These are phyloP conservation scores for Penicillium sp. DNA, from an alignment of 2,329 filamentous ascomycete species.

Conservation along the genomic window DNA sequence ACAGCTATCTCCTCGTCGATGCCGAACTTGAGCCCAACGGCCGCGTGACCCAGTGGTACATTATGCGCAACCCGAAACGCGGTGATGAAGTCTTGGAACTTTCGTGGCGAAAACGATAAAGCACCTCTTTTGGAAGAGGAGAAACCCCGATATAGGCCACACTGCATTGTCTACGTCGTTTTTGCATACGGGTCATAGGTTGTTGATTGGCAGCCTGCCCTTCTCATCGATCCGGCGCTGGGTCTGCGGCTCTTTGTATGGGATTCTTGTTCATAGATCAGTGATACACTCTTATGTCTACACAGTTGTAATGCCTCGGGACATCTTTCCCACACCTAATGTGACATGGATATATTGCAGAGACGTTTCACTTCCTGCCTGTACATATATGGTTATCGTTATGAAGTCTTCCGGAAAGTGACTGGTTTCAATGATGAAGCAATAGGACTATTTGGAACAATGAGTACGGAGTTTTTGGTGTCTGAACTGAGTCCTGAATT, in stretches of 20 bases:
- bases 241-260: slow-evolving; percentile 17
- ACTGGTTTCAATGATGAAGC: no score
- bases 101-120: slow-evolving; percentile 30
- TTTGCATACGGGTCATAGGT: slow-evolving; percentile 3
- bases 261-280: slow-evolving; percentile 23
- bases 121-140: background rate
- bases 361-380: no score
- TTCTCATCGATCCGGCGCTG: slow-evolving; percentile 15
- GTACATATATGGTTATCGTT: no score
- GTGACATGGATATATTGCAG: slow-evolving; percentile 14
- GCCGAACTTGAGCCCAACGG: slow-evolving; percentile 39
- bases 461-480: no score
- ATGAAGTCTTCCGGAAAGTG: no score
- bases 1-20: slow-evolving; percentile 48
- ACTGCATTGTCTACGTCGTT: slow-evolving; percentile 1
- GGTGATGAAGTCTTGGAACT: slow-evolving; percentile 40
- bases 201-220: slow-evolving; percentile 1
- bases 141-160: background rate
- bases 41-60: slow-evolving; percentile 52
- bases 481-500: no score
- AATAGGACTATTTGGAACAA: no score
- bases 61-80: slow-evolving; percentile 42
- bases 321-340: slow-evolving; percentile 16
- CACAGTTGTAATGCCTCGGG: slow-evolving; percentile 14
- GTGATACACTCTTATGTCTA: slow-evolving; percentile 16